Percentiles rank a stretch among this genome's conserved stretches.
Evolutionary conservation across 2,329 filamentous ascomycete species (phyloP).

Genomic region (Diaporthe sp.): DNA sequence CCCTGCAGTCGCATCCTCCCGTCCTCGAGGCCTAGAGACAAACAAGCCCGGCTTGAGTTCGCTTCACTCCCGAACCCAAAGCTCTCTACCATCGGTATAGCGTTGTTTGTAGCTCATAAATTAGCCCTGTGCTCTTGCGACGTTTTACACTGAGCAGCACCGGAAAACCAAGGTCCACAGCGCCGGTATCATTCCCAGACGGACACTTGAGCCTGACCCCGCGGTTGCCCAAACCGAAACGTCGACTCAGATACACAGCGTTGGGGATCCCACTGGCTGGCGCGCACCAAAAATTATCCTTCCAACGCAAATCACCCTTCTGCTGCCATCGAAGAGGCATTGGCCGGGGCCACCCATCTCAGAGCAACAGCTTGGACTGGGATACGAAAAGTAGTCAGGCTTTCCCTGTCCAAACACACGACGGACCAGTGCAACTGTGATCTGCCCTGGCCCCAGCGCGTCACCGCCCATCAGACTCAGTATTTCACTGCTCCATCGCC

Average conservation of each 20-base stretch:
- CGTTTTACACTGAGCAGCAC: neutral
- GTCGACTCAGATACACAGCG: neutral
- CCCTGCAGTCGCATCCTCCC: slow-evolving; percentile 20
- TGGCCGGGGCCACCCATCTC: slow-evolving; percentile 5
- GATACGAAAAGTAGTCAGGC: slow-evolving; percentile 19
- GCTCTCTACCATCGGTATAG: neutral
- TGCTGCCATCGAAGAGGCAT: slow-evolving; percentile 4
- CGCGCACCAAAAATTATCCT: slow-evolving; percentile 2
- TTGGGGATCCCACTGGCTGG: neutral
- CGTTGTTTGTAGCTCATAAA: slow-evolving; percentile 4
- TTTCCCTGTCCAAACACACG: slow-evolving; percentile 28
- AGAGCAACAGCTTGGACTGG: neutral
- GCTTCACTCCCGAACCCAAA: neutral
- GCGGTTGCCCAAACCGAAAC: neutral
- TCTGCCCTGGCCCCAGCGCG: slow-evolving; percentile 21
- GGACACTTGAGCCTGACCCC: neutral
- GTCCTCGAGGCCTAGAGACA: slow-evolving; percentile 16
- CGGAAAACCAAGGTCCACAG: neutral
- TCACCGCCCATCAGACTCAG: slow-evolving; percentile 23
- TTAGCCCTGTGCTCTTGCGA: slow-evolving; percentile 18
- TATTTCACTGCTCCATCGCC: slow-evolving; percentile 29
- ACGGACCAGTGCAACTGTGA: slow-evolving; percentile 19
- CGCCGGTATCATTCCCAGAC: neutral
- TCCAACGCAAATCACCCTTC: neutral
- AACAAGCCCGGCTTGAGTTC: slow-evolving; percentile 15